A percentile compares a stretch with the other conserved stretches of the same genome.
Evolutionary conservation across 768 basidiomycete species (phyloP).

Genomic region (Rhodotorula graminis): DNA sequence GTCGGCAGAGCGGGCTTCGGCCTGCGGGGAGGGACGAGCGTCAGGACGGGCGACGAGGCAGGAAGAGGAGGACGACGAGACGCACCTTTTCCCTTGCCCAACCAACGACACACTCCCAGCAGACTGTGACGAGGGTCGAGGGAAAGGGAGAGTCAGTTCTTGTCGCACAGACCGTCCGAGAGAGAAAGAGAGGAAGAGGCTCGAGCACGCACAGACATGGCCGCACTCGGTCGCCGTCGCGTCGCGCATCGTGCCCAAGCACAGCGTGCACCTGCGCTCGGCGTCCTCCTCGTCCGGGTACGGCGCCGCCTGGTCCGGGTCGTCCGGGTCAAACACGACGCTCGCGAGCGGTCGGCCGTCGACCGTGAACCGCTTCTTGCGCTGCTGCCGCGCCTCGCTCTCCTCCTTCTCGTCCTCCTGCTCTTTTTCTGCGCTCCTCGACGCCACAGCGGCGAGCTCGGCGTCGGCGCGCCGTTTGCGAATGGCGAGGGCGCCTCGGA

Average conservation of each 20-base stretch:
- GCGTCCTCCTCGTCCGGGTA: slow-evolving; percentile 32
- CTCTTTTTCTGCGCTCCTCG: neutral
- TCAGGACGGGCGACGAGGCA: neutral
- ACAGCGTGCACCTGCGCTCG: slow-evolving; percentile 41
- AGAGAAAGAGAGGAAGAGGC: neutral
- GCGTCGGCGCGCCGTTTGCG: slow-evolving; percentile 15
- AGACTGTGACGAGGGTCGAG: slow-evolving; percentile 21
- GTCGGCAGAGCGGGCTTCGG: slow-evolving; percentile 39
- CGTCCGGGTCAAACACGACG: slow-evolving; percentile 42
- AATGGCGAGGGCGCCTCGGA: slow-evolving; percentile 31
- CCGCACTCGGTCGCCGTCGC: slow-evolving; percentile 43
- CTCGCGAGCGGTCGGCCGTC: slow-evolving; percentile 38
- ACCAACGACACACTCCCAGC: slow-evolving; percentile 43
- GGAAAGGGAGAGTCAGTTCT: neutral
- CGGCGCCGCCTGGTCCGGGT: slow-evolving; percentile 36
- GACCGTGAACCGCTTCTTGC: slow-evolving; percentile 29
- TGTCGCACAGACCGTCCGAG: too few species aligned
- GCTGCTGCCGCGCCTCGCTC: neutral
- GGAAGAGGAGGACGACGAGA: neutral
- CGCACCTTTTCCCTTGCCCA: slow-evolving; percentile 43
- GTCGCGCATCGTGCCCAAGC: slow-evolving; percentile 40
- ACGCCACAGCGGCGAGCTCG: neutral
- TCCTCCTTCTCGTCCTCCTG: neutral
- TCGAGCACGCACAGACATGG: slow-evolving; percentile 37
- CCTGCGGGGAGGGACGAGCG: neutral